Base-by-base conservation (phyloP, 2,329 filamentous ascomycete genomes). In the Alternaria dauci region DNA sequence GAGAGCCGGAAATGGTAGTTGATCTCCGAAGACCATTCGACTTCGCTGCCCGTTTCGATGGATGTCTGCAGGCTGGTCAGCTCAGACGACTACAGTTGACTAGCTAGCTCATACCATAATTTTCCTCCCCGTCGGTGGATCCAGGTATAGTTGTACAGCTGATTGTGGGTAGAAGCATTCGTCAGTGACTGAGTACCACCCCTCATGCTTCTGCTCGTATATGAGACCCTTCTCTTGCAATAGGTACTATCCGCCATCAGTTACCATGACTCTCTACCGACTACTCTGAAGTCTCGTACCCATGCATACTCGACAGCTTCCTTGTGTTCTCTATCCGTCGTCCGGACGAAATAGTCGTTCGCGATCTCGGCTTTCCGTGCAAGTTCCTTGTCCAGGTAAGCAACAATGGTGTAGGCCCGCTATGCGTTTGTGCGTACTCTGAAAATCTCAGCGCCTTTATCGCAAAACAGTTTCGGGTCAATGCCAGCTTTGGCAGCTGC, bases 1-100 rank as follows among this genome's bases (percentile, higher is more conserved):
- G 93, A 96, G 71, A 99, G 84, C 7, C 91, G 90, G 80, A 99
- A 99, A 77, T 97, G 94, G 81, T 97, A 98, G 68, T 97, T 99
- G 65, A 86, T 88, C 77, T 99, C 95, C 42, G 93, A 91, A 8
- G 90, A 91, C 94, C 94, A 98, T 79, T 98, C 93, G 8, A 99
- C 95, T 77, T 93, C 90, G 75, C 92, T 96, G 1, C 92, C 93
- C 2, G 93, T 96, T 81, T 97, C 95, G 50, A 87, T 86, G 18
- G 91, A 94, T 23, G 89, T 80, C 84, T 86, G 32, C 5, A 46
- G 44, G 16, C 23, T 12, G 43, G 48, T 75, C 47, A 74, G 72
- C 30, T 52, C 34, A 30, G 41, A 16, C 16, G 16, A 18, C n/a
- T 20, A 36, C 25, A 20, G 5, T 32, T 23, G n/a, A n/a, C 12